Evolutionary conservation across 2,329 filamentous ascomycete genomes (phyloP), one percentile per base, ranked within the genome.

Genomic region (Neofusicoccum ribis): DNA sequence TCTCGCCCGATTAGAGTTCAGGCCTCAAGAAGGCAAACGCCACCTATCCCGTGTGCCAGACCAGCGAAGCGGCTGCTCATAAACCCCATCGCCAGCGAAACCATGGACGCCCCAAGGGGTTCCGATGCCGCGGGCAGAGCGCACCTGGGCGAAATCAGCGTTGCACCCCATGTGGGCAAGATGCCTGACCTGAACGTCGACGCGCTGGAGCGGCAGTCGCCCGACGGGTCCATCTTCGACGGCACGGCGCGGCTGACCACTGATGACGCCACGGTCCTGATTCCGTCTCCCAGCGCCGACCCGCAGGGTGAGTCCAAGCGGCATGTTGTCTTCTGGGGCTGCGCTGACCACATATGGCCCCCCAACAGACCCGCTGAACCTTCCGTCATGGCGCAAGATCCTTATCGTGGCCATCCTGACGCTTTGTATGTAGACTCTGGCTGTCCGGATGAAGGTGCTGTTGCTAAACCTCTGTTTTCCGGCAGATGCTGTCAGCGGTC

Each of bases 341-440:
- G 8, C n/a, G 2, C 31, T 44, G n/a, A 47, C 37, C 8, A 7
- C 4, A 31, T 31, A 2, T 31, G 27, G 17, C 27, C 14, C n/a
- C 20, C n/a, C 7, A 47, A 5, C 50, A 67, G 66, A 67, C 49
- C 63, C 66, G n/a, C 47, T 67, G 17, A 67, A 67, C 27, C 43
- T 65, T 34, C 44, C 63, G 2, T 37, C 58, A 15, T 34, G 41
- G 14, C 63, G 47, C 20, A 67, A 67, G 31, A 59, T 36, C 37
- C 15, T 64, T 6, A 67, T 67, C 47, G 23, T 67, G 9, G 36
- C 31, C 44, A 66, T 67, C 15, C 43, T 66, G 44, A 61, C 60
- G 14, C 54, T 67, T 12, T 67, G 65, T 67, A 58, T 49, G 54
- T 54, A 17, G 20, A 31, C n/a, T 12, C 7, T 36, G 9, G 36